Evolutionary conservation across 2,329 filamentous ascomycete genomes (phyloP).

Genomic region (Claviceps cyperi): DNA sequence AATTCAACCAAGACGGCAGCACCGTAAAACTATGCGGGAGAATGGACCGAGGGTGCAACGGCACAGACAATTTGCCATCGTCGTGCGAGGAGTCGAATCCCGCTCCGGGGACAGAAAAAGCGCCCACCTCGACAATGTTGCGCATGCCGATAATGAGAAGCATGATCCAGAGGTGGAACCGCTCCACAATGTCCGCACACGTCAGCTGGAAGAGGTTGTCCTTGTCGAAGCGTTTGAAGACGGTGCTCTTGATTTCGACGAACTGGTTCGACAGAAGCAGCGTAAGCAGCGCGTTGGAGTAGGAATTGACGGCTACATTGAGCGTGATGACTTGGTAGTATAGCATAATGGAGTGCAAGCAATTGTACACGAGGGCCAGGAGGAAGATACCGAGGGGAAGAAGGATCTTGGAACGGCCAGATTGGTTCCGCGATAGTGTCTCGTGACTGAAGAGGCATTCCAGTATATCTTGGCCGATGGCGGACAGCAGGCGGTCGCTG

Average conservation of each 20-base stretch:
- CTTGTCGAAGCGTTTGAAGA: constrained; percentile 98
- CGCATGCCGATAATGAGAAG: constrained; percentile 88
- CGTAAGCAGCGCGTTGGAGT: constrained; percentile 88
- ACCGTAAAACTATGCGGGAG: constrained; percentile 84
- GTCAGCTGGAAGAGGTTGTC: constrained; percentile 95
- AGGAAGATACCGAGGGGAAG: constrained; percentile 85
- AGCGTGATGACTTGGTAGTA: constrained; percentile 98
- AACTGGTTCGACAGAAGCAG: constrained; percentile 94
- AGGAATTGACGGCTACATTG: constrained; percentile 96
- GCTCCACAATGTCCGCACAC: constrained; percentile 90
- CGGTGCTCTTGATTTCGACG: constrained; percentile 94
- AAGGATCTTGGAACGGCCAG: constrained; percentile 81
- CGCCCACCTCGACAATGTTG: constrained; percentile 91
- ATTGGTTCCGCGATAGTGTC: constrained; percentile 72
- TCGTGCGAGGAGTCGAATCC: constrained; percentile 33
- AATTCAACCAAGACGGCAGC: constrained; percentile 61
- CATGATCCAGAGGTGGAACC: constrained; percentile 97
- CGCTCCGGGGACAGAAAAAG: constrained; percentile 49
- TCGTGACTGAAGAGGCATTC: constrained; percentile 92
- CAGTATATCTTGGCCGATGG: constrained; percentile 86
- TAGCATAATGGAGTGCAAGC: constrained; percentile 70
- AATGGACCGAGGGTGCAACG: constrained; percentile 56
- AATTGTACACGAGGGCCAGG: constrained; percentile 74
- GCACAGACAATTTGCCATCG: constrained; percentile 37
- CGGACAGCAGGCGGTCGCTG: constrained; percentile 76